Evolutionary conservation across 2,329 filamentous ascomycete genomes (phyloP), one percentile per base, ranked within the genome.

Genomic region (Septoria linicola): DNA sequence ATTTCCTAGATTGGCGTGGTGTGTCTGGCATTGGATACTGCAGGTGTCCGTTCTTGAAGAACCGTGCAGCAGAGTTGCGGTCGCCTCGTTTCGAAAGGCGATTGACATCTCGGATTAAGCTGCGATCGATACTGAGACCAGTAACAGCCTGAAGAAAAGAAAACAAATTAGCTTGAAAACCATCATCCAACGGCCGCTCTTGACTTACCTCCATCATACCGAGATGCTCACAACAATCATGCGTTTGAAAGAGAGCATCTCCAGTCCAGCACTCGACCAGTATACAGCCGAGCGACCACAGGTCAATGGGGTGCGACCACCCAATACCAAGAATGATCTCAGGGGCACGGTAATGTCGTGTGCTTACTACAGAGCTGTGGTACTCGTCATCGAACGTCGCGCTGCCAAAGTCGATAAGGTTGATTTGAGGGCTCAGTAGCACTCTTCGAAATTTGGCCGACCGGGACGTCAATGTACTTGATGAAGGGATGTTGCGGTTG

Each of bases 221-320:
- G 40, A 85, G 74, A 66, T 85, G 82, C 64, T 85, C 82, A 25
- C 83, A 75, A 57, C 84, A 85, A 67, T 85, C 82, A 64, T 85
- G 82, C 0, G 82, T 85, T 64, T 85, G 82, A 70, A 85, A 85
- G 2, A 85, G 71, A 36, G 82, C 82, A 66, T 85, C 82, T 8
- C 82, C 82, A 0, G 82, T 85, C 70, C 82, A 85, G 65, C 85
- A 85, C 58, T 85, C 82, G 25, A 85, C 82, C 8, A 85, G 69
- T 49, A 85, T 85, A 59, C 82, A 85, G 17, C 82, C 82, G 49
- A 85, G 84, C 66, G 82, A 85, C 82, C 82, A 85, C 47, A 85
- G 82, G 60, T 85, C 82, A 63, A 83, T 85, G 8, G 82, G 81
- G 62, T 81, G 84, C 59, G 80, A 84, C 82, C 82, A 85, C 14